These are phyloP conservation scores for Apiotrichum domesticum DNA, from an alignment of 1,284 basidiomycete genomes.

Conservation along the genomic window DNA sequence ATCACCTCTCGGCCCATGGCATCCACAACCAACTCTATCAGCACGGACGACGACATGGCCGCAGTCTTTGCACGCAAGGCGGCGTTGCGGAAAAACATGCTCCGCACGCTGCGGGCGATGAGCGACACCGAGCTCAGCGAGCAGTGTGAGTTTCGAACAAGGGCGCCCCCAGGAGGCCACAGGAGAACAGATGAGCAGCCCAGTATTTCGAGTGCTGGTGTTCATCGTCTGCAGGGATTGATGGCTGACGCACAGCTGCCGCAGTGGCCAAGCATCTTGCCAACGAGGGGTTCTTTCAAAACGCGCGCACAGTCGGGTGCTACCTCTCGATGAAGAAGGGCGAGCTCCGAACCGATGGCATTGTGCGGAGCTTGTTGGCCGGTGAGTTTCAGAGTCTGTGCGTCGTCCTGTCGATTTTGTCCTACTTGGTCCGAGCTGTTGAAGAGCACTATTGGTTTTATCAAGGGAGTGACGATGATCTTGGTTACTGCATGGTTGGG, in stretches of 20 bases:
- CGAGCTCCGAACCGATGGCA: slow-evolving; percentile 38
- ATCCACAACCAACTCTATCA: not conserved
- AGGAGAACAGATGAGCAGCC: too few relatives aligned
- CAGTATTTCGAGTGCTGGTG: too few relatives aligned
- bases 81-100: slow-evolving; percentile 34
- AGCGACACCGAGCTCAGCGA: slow-evolving; percentile 27
- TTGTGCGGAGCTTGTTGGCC: slow-evolving; percentile 34
- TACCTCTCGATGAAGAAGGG: slow-evolving; percentile 44
- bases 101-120: slow-evolving; percentile 29
- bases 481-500: too few relatives aligned
- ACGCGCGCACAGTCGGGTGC: slow-evolving; percentile 36
- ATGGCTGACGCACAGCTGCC: slow-evolving; percentile 23
- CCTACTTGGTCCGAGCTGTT: too few relatives aligned
- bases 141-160: slow-evolving; percentile 33
- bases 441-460: too few relatives aligned
- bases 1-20: not conserved
- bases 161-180: too few relatives aligned
- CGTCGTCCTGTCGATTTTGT: too few relatives aligned
- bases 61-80: slow-evolving; percentile 32
- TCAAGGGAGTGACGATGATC: too few relatives aligned
- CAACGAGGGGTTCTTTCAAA: slow-evolving; percentile 26
- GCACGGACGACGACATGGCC: slow-evolving; percentile 12
- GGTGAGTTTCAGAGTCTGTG: not conserved
- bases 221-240: too few relatives aligned
- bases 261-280: slow-evolving; percentile 28